Base-by-base conservation (phyloP, 163 green algal species). In the Volvox carteri region DNA sequence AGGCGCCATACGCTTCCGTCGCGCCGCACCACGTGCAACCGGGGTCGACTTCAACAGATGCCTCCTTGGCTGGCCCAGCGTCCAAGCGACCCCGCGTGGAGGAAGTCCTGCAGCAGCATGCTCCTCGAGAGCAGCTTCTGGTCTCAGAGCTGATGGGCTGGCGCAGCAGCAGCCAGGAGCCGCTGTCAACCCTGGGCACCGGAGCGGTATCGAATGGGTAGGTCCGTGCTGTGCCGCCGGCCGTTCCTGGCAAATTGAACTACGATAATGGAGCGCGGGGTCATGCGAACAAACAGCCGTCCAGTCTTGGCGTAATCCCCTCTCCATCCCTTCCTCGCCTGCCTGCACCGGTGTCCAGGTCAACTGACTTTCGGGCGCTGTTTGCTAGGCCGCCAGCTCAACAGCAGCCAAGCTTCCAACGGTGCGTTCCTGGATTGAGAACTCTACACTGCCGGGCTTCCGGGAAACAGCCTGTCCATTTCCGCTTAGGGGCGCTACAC, bases 141-240 rank as follows among this genome's bases (percentile, higher is more conserved):
- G 68, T 83, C 14, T 74, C 67, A 18, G 68, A 88, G 68, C 83
- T 88, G 5, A 88, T 88, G 83, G 83, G 83, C 12, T 81, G 83
- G 68, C 33, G 80, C 30, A 58, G 30, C 60, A 50, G 67, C 48
- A 88, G 83, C 83, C 67, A 83, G 33, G 62, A 73, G 41, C 30
- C 70, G 4, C 48, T 41, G 42, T 78, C 79, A 7, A 19, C 23
- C 19, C 9, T 75, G 54, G 78, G 54, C 11, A 37, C 19, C 37
- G 33, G 2, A 0, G 76, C 76, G 0, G 35, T 6, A 37, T 6
- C 52, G 0, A 52, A 12, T 21, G 76, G 76, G 76, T 84, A 37
- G n/a, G 50, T 84, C 23, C 9, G 68, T 12, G 58, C 58, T 65
- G 28, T 65, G 54, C 54, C 54, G 54, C 54, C 8, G 19, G 25